Percentiles rank a stretch among this genome's conserved stretches.
These are phyloP conservation scores for Nemania diffusa DNA, from an alignment of 2,329 filamentous ascomycete genomes.

Conservation along the genomic window DNA sequence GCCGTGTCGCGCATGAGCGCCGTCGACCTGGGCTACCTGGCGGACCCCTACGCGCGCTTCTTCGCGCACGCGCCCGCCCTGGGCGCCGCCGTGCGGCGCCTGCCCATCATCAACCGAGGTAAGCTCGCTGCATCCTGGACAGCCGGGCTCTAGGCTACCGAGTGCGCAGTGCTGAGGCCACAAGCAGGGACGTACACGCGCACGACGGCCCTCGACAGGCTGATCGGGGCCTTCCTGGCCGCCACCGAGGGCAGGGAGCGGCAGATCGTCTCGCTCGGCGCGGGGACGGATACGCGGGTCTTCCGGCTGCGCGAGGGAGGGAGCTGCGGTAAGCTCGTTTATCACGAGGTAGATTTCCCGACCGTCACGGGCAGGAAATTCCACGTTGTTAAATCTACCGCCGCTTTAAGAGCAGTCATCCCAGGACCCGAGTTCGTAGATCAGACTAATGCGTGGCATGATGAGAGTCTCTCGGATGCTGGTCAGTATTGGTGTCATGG, in stretches of 20 bases:
- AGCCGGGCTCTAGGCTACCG: conserved; percentile 12
- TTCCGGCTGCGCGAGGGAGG: conserved; percentile 74
- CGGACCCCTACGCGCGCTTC: conserved; percentile 79
- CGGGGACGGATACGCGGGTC: conserved; percentile 90
- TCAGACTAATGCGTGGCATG: conserved; percentile 55
- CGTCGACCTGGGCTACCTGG: conserved; percentile 83
- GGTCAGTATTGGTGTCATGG: conserved; percentile 68
- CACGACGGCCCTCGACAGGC: conserved; percentile 81
- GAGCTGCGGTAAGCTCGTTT: conserved; percentile 63
- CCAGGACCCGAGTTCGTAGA: conserved; percentile 43
- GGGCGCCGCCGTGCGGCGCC: conserved; percentile 67
- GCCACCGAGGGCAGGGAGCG: conserved; percentile 52
- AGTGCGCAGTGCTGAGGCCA: conserved; percentile 42
- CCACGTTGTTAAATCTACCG: conserved; percentile 59
- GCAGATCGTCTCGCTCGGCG: conserved; percentile 92
- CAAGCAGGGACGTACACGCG: conserved; percentile 87
- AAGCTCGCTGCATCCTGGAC: conserved; percentile 42
- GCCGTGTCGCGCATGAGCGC: conserved; percentile 89
- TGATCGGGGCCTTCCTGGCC: conserved; percentile 78
- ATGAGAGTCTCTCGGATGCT: conserved; percentile 50
- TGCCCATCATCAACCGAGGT: conserved; percentile 97
- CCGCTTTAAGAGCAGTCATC: conserved; percentile 55
- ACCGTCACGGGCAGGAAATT: conserved; percentile 77
- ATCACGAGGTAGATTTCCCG: conserved; percentile 94
- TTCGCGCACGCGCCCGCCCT: conserved; percentile 66